Percentiles rank a stretch among this genome's conserved stretches.
phyloP scores from a whole-genome alignment of 345 rosid species.

The Populus pruinosa region DNA sequence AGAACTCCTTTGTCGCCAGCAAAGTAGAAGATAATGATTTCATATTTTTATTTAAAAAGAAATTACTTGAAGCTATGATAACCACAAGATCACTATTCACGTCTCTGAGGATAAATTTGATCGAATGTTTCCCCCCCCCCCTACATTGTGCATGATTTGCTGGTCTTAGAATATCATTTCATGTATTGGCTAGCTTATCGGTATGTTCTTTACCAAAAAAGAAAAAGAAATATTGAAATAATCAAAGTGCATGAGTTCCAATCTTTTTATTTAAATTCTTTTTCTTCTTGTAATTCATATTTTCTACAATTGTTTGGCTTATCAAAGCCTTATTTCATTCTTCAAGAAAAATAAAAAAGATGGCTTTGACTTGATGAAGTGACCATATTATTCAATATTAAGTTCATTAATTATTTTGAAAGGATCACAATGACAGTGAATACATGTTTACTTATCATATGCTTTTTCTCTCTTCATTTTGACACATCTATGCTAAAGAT shows the following conservation, averaged over 20 bases:
- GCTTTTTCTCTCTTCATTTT: conserved; percentile 6
- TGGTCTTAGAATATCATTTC: not conserved
- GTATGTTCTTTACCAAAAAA: too few species aligned
- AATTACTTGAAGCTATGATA: not conserved
- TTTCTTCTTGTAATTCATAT: not conserved
- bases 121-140: too few species aligned
- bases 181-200: not conserved
- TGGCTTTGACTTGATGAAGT: not conserved
- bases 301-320: not conserved
- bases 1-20: conserved; percentile 36
- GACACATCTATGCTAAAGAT: not conserved
- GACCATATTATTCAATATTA: not conserved
- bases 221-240: not conserved
- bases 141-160: not conserved
- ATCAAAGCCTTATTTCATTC: not conserved
- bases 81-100: too few species aligned
- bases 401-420: not conserved
- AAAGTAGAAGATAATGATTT: conserved; percentile 21
- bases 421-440: not conserved
- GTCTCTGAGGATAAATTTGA: too few species aligned
- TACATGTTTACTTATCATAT: not conserved
- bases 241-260: too few species aligned
- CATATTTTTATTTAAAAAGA: not conserved
- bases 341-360: not conserved
- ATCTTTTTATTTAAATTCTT: too few species aligned